Evolutionary conservation across 2,329 filamentous ascomycete species (phyloP).

Genomic region (Cercospora janseana): DNA sequence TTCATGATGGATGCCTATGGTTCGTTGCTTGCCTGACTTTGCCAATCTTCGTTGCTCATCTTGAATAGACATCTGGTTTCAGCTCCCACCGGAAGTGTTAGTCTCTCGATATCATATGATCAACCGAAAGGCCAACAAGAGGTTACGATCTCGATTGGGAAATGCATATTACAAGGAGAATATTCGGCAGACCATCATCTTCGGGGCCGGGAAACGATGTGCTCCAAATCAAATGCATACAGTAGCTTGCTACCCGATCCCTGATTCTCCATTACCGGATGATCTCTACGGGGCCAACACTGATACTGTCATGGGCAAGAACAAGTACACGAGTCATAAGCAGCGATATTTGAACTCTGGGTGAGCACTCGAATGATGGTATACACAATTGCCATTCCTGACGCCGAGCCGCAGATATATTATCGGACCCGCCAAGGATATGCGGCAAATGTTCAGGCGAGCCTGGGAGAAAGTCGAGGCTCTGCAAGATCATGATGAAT

Average conservation of each 20-base stretch:
- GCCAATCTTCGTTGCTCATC: slow-evolving; percentile 1
- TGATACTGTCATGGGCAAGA: slow-evolving; percentile 38
- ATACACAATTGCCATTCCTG: not conserved
- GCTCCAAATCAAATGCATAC: slow-evolving; percentile 44
- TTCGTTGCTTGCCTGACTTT: slow-evolving; percentile 3
- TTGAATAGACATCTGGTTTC: slow-evolving; percentile 30
- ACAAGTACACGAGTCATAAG: slow-evolving; percentile 33
- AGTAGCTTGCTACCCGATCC: slow-evolving; percentile 52
- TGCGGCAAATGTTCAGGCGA: slow-evolving; percentile 28
- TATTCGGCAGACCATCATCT: slow-evolving; percentile 51
- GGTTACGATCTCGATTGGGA: slow-evolving; percentile 43
- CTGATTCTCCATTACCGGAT: slow-evolving; percentile 51
- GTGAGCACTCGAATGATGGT: not conserved
- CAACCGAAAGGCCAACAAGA: slow-evolving; percentile 40
- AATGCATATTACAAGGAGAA: slow-evolving; percentile 40
- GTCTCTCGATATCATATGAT: slow-evolving; percentile 28
- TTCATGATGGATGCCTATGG: slow-evolving; percentile 32
- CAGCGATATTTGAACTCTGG: slow-evolving; percentile 31
- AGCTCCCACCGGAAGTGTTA: slow-evolving; percentile 27
- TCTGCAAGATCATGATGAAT: slow-evolving; percentile 21
- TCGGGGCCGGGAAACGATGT: slow-evolving; percentile 56
- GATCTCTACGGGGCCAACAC: slow-evolving; percentile 45
- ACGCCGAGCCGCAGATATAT: slow-evolving; percentile 15
- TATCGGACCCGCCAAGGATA: slow-evolving; percentile 29
- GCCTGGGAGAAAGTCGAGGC: slow-evolving; percentile 28